phyloP scores from a whole-genome alignment of 2,329 filamentous ascomycete species.

The Pseudopithomyces chartarum region DNA sequence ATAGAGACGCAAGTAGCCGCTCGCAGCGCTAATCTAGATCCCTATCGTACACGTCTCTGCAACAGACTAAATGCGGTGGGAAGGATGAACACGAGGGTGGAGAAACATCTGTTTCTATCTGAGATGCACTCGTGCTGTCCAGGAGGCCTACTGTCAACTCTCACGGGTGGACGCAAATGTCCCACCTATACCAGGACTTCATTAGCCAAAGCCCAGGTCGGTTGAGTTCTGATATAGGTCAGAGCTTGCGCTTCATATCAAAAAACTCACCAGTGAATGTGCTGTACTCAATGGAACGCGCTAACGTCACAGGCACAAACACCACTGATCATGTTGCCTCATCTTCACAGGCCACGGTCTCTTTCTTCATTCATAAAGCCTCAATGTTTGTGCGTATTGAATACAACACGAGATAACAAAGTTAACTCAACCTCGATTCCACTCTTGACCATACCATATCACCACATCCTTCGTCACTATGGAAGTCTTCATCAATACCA shows the following conservation, averaged over 20 bases:
- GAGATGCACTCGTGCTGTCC: no score
- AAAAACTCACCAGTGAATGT: not conserved
- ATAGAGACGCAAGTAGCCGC: not conserved
- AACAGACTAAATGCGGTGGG: not conserved
- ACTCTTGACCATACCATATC: not conserved
- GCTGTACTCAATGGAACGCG: not conserved
- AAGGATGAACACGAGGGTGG: not conserved
- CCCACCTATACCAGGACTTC: not conserved
- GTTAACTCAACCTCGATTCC: not conserved
- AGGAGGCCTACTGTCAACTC: not conserved
- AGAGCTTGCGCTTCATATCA: not conserved
- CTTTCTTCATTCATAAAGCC: not conserved
- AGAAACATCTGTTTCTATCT: no score
- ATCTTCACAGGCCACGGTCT: not conserved
- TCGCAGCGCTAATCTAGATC: not conserved
- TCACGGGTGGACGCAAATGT: not conserved
- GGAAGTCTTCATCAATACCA: conserved; percentile 31
- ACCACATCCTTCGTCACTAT: conserved; percentile 12
- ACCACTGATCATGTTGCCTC: conserved; percentile 1
- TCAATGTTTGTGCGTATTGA: not conserved
- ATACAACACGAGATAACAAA: not conserved
- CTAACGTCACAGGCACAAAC: conserved; percentile 3
- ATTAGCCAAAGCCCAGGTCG: not conserved
- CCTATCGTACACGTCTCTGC: not conserved
- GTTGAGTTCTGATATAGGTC: not conserved